These are phyloP conservation scores for Mrakia blollopis DNA, from an alignment of 768 basidiomycete genomes.

Conservation along the genomic window DNA sequence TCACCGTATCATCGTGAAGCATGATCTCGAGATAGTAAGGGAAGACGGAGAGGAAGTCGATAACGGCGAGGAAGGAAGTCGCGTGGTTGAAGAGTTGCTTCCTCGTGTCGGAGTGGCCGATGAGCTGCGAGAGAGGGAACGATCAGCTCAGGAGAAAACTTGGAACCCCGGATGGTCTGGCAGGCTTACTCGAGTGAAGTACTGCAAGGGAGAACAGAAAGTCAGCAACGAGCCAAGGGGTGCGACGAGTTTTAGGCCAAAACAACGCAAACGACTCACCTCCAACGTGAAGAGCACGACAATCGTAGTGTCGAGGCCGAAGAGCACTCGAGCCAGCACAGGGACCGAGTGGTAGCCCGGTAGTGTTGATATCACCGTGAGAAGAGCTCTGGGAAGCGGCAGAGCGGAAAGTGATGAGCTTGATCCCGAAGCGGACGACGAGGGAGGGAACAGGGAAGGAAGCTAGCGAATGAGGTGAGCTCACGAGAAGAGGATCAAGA, in stretches of 20 bases:
- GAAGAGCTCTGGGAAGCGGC: conserved; percentile 38
- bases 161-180: neutral
- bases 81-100: conserved; percentile 50
- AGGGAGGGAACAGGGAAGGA: neutral
- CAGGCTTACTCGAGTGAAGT: conserved; percentile 18
- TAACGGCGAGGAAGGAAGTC: conserved; percentile 63
- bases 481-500: conserved; percentile 25
- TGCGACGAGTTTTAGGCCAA: neutral
- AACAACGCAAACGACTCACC: conserved; percentile 45
- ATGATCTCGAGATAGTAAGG: conserved; percentile 86
- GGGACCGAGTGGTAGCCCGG: conserved; percentile 45
- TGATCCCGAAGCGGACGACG: neutral
- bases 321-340: conserved; percentile 67
- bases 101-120: conserved; percentile 67
- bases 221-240: neutral
- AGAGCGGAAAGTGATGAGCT: neutral
- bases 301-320: conserved; percentile 77
- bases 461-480: neutral
- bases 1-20: conserved; percentile 75
- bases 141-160: neutral
- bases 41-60: conserved; percentile 76
- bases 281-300: conserved; percentile 84
- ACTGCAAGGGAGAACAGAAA: neutral
- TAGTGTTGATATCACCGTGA: conserved; percentile 44
- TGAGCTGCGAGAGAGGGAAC: conserved; percentile 28